Evolutionary conservation across 441 rosid genomes (phyloP).

Genomic region (Pelargonium australe): DNA sequence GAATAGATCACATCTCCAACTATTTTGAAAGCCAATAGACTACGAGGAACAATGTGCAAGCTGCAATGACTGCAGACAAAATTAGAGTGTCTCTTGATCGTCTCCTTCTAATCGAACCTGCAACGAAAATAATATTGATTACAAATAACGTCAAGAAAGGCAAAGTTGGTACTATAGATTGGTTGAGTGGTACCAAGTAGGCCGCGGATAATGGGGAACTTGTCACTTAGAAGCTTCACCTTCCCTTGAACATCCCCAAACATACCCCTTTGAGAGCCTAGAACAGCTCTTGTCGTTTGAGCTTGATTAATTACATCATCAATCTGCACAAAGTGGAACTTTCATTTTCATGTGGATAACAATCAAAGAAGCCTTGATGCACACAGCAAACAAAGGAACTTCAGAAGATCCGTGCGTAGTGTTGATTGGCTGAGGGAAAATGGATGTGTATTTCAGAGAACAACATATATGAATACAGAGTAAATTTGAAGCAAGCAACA

Average conservation of each 20-base stretch:
- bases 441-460: too few relatives aligned
- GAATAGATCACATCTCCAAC: too few relatives aligned
- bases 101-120: conserved; percentile 79
- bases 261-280: conserved; percentile 81
- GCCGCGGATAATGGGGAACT: conserved; percentile 77
- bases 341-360: conserved; percentile 11
- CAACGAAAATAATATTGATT: conserved; percentile 12
- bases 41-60: conserved; percentile 83
- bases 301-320: conserved; percentile 94
- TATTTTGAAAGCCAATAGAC: conserved; percentile 93
- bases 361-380: conserved; percentile 9
- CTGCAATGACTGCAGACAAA: conserved; percentile 86
- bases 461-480: too few relatives aligned
- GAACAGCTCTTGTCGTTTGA: conserved; percentile 72
- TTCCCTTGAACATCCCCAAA: conserved; percentile 94
- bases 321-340: conserved; percentile 44
- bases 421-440: too few relatives aligned
- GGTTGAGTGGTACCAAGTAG: conserved; percentile 55
- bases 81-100: conserved; percentile 83
- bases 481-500: too few relatives aligned
- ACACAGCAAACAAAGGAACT: too few relatives aligned
- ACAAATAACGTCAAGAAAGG: background rate
- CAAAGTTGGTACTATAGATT: conserved; percentile 2
- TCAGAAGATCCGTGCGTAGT: too few relatives aligned
- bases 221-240: conserved; percentile 76